Evolutionary conservation across 1,284 basidiomycete genomes (phyloP).

Genomic region (Malassezia vespertilionis): DNA sequence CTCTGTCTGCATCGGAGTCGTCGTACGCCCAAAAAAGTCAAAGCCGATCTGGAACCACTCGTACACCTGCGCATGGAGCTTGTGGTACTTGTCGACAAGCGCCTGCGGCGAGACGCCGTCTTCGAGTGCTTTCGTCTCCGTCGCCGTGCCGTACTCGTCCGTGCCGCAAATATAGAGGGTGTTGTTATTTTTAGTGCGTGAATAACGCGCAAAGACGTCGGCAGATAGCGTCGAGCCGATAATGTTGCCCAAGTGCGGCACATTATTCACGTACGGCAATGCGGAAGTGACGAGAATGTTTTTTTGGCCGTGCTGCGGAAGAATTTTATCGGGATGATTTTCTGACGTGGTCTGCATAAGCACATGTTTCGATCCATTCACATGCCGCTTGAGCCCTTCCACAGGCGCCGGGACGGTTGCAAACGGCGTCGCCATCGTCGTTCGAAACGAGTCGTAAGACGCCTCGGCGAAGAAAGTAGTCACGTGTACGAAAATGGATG

Average conservation of each 20-base stretch:
- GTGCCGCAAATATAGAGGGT: constrained; percentile 81
- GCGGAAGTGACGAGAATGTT: constrained; percentile 80
- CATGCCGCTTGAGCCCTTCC: constrained; percentile 22
- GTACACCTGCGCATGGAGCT: constrained; percentile 82
- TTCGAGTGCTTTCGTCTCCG: constrained; percentile 92
- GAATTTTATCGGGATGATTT: constrained; percentile 27
- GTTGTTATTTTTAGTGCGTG: constrained; percentile 52
- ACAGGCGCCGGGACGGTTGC: constrained; percentile 27
- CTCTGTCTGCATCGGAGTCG: constrained; percentile 76
- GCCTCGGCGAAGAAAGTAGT: background rate
- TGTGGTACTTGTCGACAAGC: constrained; percentile 87
- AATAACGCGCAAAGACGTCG: constrained; percentile 85
- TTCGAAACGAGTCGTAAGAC: background rate
- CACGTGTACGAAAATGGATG: constrained; percentile 5
- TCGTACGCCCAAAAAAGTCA: constrained; percentile 92
- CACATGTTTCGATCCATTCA: constrained; percentile 21
- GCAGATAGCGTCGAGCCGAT: constrained; percentile 92
- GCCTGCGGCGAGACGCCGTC: constrained; percentile 76
- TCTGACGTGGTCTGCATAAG: constrained; percentile 38
- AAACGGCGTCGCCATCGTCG: constrained; percentile 41
- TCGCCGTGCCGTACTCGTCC: constrained; percentile 97
- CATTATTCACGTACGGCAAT: constrained; percentile 93
- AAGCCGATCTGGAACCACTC: constrained; percentile 88
- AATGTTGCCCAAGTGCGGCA: constrained; percentile 96
- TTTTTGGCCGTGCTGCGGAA: constrained; percentile 33